Evolutionary conservation across 2,329 filamentous ascomycete genomes (phyloP).

Genomic region (Neonectria ditissima): DNA sequence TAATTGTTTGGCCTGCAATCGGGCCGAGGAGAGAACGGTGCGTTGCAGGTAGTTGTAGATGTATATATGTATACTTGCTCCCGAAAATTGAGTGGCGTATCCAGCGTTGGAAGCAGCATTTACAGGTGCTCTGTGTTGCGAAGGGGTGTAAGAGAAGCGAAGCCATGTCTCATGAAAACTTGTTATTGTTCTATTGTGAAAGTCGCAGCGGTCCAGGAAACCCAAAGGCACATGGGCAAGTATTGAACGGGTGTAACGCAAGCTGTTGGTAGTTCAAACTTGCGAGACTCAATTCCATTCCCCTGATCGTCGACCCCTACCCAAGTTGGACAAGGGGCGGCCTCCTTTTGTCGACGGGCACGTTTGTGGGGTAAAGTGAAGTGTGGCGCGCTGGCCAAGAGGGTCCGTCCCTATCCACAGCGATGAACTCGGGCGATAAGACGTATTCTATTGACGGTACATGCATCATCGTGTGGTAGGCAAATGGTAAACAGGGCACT

Average conservation of each 20-base stretch:
- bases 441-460: not conserved
- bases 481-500: not conserved
- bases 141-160: not conserved
- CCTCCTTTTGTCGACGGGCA: constrained; percentile 26
- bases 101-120: constrained; percentile 7
- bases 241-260: not conserved
- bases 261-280: not conserved
- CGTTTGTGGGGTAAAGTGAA: constrained; percentile 21
- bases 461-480: not conserved
- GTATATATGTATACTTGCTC: constrained; percentile 47
- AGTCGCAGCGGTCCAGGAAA: too few relatives aligned
- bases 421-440: constrained; percentile 16
- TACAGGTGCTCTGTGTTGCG: not conserved
- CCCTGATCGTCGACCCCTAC: constrained; percentile 6
- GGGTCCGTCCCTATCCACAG: constrained; percentile 10
- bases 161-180: not conserved
- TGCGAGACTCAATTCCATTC: constrained; percentile 1
- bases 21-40: constrained; percentile 19
- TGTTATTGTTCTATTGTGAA: not conserved
- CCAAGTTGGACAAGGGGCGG: constrained; percentile 10
- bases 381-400: not conserved
- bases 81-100: constrained; percentile 33
- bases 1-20: constrained; percentile 39
- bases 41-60: constrained; percentile 42
- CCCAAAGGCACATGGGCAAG: not conserved